Evolutionary conservation across 192 early-diverging fungal species (phyloP).

Genomic region (Coemansia sp.): DNA sequence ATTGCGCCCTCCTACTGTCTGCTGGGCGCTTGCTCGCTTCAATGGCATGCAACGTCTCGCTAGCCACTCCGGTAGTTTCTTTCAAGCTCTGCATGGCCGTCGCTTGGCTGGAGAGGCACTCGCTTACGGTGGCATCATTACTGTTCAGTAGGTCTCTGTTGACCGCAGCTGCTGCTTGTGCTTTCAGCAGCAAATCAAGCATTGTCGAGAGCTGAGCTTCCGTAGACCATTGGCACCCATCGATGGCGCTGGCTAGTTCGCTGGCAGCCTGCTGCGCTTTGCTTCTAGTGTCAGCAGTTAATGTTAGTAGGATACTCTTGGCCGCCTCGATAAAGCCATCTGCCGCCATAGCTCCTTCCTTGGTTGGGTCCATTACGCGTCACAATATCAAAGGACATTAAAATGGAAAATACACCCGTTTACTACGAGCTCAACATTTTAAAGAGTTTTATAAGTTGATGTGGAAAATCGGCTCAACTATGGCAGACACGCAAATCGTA

Average conservation of each 20-base stretch:
- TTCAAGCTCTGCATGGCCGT: neutral
- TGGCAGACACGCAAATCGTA: neutral
- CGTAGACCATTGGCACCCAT: constrained; percentile 10
- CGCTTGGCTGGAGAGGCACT: neutral
- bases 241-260: constrained; percentile 11
- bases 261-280: constrained; percentile 6
- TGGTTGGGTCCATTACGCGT: neutral
- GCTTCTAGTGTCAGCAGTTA: constrained; percentile 7
- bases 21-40: neutral
- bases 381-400: neutral
- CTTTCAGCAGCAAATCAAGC: neutral
- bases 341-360: neutral
- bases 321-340: constrained; percentile 13
- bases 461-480: neutral
- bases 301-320: neutral
- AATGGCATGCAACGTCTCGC: neutral
- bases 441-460: neutral
- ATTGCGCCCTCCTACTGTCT: neutral
- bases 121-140: neutral
- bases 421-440: neutral
- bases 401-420: neutral
- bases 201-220: constrained; percentile 1
- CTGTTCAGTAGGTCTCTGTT: neutral
- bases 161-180: neutral
- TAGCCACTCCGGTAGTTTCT: neutral